Conservation (phyloP, 2,329 filamentous ascomycete genomes). For the Hymenoscyphus salicellus region DNA sequence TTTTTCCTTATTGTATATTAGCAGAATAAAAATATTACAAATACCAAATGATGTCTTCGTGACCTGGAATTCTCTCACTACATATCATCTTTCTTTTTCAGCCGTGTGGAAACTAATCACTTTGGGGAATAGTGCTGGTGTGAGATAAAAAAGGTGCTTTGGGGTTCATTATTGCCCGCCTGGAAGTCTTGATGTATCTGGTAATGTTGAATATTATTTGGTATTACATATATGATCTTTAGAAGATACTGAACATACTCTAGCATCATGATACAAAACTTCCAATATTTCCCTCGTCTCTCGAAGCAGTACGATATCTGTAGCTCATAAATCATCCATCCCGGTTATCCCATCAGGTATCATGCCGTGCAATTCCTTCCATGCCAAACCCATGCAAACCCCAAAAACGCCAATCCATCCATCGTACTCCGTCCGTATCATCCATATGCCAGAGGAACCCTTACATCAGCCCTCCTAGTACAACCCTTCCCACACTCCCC, state of each 20-base stretch:
- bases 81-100: no score
- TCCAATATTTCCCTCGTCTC: background rate
- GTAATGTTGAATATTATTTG: background rate
- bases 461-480: constrained; percentile 79
- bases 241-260: background rate
- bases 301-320: background rate
- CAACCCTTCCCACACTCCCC: constrained; percentile 80
- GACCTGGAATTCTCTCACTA: no score
- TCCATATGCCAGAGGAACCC: constrained; percentile 7
- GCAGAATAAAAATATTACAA: background rate
- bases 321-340: constrained; percentile 15
- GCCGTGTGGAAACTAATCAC: no score
- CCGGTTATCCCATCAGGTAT: constrained; percentile 20
- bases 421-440: constrained; percentile 8
- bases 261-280: background rate
- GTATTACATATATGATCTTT: background rate
- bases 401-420: background rate
- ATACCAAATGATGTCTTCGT: background rate
- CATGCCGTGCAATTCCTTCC: background rate
- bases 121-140: no score
- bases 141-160: no score
- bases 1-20: background rate
- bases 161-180: no score
- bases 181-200: no score
- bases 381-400: background rate